These are phyloP conservation scores for Tetragonia tetragonoides DNA, from an alignment of 148 eudicot species.

Conservation along the genomic window DNA sequence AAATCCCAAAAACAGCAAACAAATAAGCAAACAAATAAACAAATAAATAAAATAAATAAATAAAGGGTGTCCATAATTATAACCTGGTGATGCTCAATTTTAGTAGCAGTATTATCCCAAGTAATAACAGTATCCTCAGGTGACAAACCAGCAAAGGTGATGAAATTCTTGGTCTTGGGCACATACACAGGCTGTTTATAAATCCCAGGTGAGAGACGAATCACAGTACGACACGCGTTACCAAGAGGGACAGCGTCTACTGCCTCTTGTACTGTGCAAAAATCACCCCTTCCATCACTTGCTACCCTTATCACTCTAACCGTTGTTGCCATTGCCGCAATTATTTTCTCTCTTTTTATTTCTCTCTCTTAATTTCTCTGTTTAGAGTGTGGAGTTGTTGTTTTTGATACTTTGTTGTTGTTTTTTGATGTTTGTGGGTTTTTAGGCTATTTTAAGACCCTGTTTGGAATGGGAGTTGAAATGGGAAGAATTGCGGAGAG, in stretches of 20 bases:
- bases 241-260: constrained; percentile 75
- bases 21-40: too few species aligned
- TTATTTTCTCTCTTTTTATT: background rate
- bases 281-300: constrained; percentile 60
- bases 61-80: background rate
- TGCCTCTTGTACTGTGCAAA: constrained; percentile 72
- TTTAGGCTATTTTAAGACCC: background rate
- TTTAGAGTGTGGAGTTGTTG: background rate
- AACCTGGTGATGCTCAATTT: constrained; percentile 84
- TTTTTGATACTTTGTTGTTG: background rate
- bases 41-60: background rate
- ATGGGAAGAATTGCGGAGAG: background rate
- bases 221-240: constrained; percentile 70
- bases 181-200: constrained; percentile 80
- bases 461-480: background rate
- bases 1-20: background rate
- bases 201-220: constrained; percentile 78
- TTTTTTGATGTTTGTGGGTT: too few species aligned
- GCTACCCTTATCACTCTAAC: constrained; percentile 49
- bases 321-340: constrained; percentile 13
- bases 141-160: constrained; percentile 65
- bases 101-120: constrained; percentile 74
- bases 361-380: background rate
- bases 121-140: constrained; percentile 69
- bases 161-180: constrained; percentile 81